Evolutionary conservation across 139 green algal species (phyloP).

Genomic region (Yamagishiella unicocca): DNA sequence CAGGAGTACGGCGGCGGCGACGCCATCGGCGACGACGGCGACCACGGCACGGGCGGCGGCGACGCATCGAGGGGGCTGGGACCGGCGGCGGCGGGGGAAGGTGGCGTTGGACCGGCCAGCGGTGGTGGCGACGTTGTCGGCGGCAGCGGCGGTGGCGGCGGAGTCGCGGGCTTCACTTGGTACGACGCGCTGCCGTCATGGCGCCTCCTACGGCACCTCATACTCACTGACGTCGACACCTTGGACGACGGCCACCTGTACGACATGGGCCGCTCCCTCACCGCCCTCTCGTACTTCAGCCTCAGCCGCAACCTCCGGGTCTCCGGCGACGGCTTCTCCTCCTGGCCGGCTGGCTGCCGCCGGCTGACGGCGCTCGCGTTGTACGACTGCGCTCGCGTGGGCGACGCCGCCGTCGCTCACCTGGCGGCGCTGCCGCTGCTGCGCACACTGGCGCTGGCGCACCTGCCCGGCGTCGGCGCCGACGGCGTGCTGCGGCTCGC

Average conservation of each 20-base stretch:
- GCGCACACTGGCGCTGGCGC: not conserved
- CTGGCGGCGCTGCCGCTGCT: slow-evolving; percentile 1
- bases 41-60: not conserved
- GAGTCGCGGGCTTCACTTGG: not conserved
- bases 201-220: not conserved
- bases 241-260: slow-evolving; percentile 4
- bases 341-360: slow-evolving; percentile 2
- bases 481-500: slow-evolving; percentile 4
- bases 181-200: not conserved
- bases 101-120: not conserved
- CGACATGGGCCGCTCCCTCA: not conserved
- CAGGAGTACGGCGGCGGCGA: slow-evolving; percentile 9
- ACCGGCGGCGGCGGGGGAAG: not conserved
- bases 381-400: slow-evolving; percentile 17
- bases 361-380: not conserved
- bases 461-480: not conserved
- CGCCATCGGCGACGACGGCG: not conserved
- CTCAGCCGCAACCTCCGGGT: not conserved
- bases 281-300: not conserved
- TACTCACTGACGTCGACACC: not conserved
- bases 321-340: slow-evolving; percentile 5
- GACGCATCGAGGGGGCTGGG: not conserved
- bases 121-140: not conserved
- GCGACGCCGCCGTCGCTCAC: not conserved
- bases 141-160: not conserved